Evolutionary conservation across 78 protist species (phyloP).

Genomic region (Monosiga brevicollis): DNA sequence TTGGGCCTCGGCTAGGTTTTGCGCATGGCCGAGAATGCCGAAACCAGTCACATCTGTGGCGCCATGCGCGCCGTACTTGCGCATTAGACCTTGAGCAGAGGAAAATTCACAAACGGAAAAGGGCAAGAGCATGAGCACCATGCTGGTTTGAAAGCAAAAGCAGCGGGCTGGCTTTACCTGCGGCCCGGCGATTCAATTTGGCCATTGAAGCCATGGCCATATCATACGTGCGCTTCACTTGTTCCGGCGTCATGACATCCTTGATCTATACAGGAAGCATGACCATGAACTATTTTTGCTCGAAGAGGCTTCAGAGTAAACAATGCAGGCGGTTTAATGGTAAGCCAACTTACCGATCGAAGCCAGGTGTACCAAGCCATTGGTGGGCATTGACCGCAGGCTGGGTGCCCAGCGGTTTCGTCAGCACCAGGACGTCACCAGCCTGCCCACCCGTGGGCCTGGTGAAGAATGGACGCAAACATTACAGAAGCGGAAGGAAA

Average conservation of each 20-base stretch:
- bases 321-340: too few relatives aligned
- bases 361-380: constrained; percentile 28
- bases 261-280: too few relatives aligned
- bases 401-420: constrained; percentile 86
- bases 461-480: too few relatives aligned
- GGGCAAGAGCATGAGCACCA: not conserved
- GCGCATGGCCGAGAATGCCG: constrained; percentile 67
- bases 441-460: constrained; percentile 39
- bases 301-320: too few relatives aligned
- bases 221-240: constrained; percentile 22
- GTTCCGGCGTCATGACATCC: constrained; percentile 15
- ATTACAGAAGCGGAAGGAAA: too few relatives aligned
- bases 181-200: constrained; percentile 45
- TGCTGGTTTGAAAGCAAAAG: too few relatives aligned
- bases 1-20: constrained; percentile 54
- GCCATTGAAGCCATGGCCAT: constrained; percentile 52
- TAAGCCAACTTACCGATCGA: too few relatives aligned
- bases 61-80: constrained; percentile 56
- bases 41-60: constrained; percentile 89
- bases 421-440: constrained; percentile 78
- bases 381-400: constrained; percentile 73
- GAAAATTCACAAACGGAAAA: not conserved
- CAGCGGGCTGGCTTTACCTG: not conserved
- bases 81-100: constrained; percentile 52
- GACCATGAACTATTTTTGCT: too few relatives aligned